Evolutionary conservation across 148 eudicot genomes (phyloP).

Genomic region (Camellia japonica): DNA sequence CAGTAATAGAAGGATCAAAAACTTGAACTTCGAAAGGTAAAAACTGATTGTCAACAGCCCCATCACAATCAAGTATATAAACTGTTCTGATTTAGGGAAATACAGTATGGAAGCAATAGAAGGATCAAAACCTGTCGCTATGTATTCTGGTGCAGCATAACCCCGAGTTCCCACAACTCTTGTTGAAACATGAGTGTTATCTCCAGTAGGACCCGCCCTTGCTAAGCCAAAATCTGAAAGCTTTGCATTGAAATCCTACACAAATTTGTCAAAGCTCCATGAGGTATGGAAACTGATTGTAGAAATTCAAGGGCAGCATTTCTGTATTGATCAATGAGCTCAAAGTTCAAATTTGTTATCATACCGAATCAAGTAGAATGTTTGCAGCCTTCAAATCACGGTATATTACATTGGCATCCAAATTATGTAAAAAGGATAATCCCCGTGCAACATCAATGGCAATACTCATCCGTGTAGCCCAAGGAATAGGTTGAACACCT

Average conservation of each 20-base stretch:
- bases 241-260: constrained; percentile 60
- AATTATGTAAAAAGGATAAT: constrained; percentile 74
- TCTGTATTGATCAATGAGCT: not conserved
- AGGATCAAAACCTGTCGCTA: constrained; percentile 47
- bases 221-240: constrained; percentile 71
- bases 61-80: constrained; percentile 11
- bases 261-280: not conserved
- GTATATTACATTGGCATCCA: constrained; percentile 67
- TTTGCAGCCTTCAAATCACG: constrained; percentile 85
- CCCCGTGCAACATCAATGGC: constrained; percentile 83
- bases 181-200: constrained; percentile 59
- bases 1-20: too few species aligned
- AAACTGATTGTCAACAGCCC: constrained; percentile 22
- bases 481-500: constrained; percentile 73
- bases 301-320: not conserved
- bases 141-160: constrained; percentile 67
- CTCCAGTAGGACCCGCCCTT: constrained; percentile 68
- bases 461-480: constrained; percentile 79
- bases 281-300: not conserved
- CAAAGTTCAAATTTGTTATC: not conserved
- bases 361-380: constrained; percentile 66
- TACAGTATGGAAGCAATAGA: not conserved
- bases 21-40: too few species aligned
- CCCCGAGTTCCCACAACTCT: constrained; percentile 66
- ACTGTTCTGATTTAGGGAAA: too few species aligned